Conservation (phyloP, 2,329 filamentous ascomycete genomes). For the Beauveria australis region DNA sequence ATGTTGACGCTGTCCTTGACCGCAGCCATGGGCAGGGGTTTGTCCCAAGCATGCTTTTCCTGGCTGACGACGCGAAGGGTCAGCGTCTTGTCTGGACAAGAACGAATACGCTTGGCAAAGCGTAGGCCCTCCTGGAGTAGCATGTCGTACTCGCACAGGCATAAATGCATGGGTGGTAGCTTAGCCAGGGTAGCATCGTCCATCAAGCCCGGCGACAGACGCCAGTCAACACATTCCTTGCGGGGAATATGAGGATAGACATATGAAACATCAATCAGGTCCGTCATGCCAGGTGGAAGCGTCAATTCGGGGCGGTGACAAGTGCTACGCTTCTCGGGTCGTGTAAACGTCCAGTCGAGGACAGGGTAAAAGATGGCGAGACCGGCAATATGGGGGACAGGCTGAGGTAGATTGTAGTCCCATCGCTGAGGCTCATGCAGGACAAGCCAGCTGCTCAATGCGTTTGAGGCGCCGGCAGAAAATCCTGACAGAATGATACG, state of each 20-base stretch:
- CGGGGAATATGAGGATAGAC: conserved; percentile 43
- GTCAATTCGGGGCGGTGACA: conserved; percentile 49
- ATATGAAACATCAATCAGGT: conserved; percentile 56
- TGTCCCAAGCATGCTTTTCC: conserved; percentile 42
- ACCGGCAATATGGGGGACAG: conserved; percentile 40
- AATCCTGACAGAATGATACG: conserved; percentile 55
- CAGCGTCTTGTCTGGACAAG: conserved; percentile 20
- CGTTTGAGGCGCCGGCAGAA: conserved; percentile 52
- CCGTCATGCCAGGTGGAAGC: conserved; percentile 48
- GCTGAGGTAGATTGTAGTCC: conserved; percentile 29
- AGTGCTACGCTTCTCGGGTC: conserved; percentile 46
- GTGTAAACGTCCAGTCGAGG: conserved; percentile 51
- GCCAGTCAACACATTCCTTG: conserved; percentile 40
- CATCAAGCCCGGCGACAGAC: conserved; percentile 51
- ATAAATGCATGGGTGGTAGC: conserved; percentile 47
- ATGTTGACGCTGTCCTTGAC: conserved; percentile 35
- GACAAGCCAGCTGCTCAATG: conserved; percentile 39
- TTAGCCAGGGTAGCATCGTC: conserved; percentile 42
- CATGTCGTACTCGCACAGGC: conserved; percentile 59
- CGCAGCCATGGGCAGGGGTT: conserved; percentile 32
- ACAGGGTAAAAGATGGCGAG: conserved; percentile 55
- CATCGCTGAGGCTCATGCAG: conserved; percentile 35
- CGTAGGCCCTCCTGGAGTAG: conserved; percentile 50
- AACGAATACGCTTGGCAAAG: conserved; percentile 50
- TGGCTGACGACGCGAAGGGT: conserved; percentile 35